Percentiles rank a stretch among this genome's conserved stretches.
phyloP scores from a whole-genome alignment of 2,329 filamentous ascomycete species.

The Cladosporium velox region DNA sequence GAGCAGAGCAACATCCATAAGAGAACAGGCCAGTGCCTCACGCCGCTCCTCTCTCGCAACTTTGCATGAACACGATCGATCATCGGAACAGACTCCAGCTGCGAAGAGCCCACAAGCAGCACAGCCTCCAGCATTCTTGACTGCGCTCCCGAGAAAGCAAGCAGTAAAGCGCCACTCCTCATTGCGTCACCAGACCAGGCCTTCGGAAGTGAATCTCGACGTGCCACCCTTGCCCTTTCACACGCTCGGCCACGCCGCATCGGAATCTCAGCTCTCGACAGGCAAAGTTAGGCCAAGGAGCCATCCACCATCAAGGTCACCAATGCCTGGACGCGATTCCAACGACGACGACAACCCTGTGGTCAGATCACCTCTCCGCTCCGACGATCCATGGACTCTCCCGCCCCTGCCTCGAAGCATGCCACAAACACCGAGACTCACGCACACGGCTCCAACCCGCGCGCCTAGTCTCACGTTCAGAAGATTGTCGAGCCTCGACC shows the following conservation, averaged over 20 bases:
- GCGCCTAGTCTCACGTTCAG: conserved; percentile 31
- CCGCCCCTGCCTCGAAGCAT: conserved; percentile 23
- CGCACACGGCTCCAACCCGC: conserved; percentile 4
- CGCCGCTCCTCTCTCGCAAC: conserved; percentile 11
- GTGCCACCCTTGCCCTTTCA: neutral
- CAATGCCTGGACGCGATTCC: neutral
- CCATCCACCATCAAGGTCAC: conserved; percentile 17
- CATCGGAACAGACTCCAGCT: neutral
- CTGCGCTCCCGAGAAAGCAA: conserved; percentile 2
- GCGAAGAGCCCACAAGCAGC: neutral
- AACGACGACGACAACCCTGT: neutral
- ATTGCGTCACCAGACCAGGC: conserved; percentile 26
- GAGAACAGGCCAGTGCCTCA: conserved; percentile 1
- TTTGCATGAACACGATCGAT: conserved; percentile 8
- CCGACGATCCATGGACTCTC: conserved; percentile 27
- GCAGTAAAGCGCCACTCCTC: conserved; percentile 28
- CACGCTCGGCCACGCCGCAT: neutral
- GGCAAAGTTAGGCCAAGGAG: conserved; percentile 17
- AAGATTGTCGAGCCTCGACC: conserved; percentile 36
- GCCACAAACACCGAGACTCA: conserved; percentile 11
- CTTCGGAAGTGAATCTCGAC: conserved; percentile 16
- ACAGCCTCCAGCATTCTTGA: neutral
- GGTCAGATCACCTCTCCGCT: neutral
- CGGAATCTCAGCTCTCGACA: neutral
- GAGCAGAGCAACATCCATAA: conserved; percentile 8